These are phyloP conservation scores for Hypoxylon subgilvum DNA, from an alignment of 495 filamentous ascomycete species.

Conservation along the genomic window DNA sequence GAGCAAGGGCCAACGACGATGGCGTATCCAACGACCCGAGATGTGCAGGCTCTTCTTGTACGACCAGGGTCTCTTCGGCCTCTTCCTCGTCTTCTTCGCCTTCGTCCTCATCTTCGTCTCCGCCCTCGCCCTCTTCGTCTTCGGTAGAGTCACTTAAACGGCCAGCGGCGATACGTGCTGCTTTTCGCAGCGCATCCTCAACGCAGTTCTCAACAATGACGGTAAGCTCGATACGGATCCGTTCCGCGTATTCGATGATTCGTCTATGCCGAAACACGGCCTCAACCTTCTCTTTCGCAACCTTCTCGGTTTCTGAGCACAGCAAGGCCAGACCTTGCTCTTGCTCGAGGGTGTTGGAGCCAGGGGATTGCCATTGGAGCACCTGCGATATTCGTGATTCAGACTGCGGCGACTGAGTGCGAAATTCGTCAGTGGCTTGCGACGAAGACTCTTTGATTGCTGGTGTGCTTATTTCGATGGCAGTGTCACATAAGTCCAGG, in stretches of 20 bases:
- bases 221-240: conserved; percentile 91
- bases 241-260: conserved; percentile 94
- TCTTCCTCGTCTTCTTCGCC: conserved; percentile 38
- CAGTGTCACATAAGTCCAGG: conserved; percentile 93
- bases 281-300: conserved; percentile 87
- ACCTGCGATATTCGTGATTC: conserved; percentile 93
- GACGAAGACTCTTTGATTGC: conserved; percentile 80
- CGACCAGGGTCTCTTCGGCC: conserved; percentile 42
- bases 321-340: conserved; percentile 89
- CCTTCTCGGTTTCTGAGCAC: conserved; percentile 82
- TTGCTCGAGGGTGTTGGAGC: conserved; percentile 88
- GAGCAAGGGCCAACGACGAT: conserved; percentile 62
- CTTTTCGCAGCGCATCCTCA: conserved; percentile 87
- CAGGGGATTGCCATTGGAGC: conserved; percentile 91
- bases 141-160: conserved; percentile 79
- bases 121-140: conserved; percentile 53
- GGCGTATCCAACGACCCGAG: conserved; percentile 62
- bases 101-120: conserved; percentile 28
- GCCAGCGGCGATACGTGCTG: conserved; percentile 82
- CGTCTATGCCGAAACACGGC: conserved; percentile 87
- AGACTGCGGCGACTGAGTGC: conserved; percentile 92
- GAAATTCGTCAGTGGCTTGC: conserved; percentile 71
- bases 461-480: conserved; percentile 91
- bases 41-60: conserved; percentile 56
- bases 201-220: conserved; percentile 94